Base-by-base conservation (phyloP, 768 basidiomycete species). In the Psilocybe sp. region DNA sequence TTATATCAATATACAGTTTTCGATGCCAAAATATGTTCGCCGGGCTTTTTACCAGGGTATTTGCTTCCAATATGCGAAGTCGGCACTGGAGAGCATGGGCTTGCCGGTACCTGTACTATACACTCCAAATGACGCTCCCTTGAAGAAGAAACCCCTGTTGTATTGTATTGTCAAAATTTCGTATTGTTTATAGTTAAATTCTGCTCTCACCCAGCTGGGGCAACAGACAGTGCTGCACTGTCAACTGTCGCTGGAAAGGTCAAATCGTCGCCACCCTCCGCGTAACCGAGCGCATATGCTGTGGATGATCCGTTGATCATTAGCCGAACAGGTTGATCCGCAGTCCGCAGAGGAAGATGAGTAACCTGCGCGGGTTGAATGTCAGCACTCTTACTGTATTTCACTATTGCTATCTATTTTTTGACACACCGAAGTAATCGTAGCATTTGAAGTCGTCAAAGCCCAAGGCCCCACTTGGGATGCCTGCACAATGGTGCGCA, bases 381-480 rank as follows among this genome's bases (percentile, higher is more conserved):
- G n/a, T 32, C n/a, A 33, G 23, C 7, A 28, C 23, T 28, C 23
- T 28, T 3, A 28, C 23, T 28, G 23, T 28, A 4, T 15, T 44
- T 34, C 5, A 5, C 12, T 23, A 32, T 2, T 11, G 19, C n/a
- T 2, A 9, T 14, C 32, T 6, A 15, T 1, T 16, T 33, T 16
- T 11, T 18, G 6, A 44, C n/a, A 31, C 35, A 15, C 31, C 35
- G 31, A 33, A 32, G 32, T 32, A 16, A 43, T 43, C n/a, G 42
- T 43, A 5, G 43, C 43, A 34, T 44, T 44, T 15, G 43, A 16
- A n/a, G 43, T 44, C 13, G 43, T 44, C 43, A 44, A 44, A 16
- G 43, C 43, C 43, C 43, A 44, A 18, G 43, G 43, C 16, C 43
- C 43, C n/a, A 44, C n/a, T 34, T 44, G 43, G 15, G 43, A 5